Base-by-base conservation (phyloP, 495 filamentous ascomycete genomes). In the Collariella sp. region DNA sequence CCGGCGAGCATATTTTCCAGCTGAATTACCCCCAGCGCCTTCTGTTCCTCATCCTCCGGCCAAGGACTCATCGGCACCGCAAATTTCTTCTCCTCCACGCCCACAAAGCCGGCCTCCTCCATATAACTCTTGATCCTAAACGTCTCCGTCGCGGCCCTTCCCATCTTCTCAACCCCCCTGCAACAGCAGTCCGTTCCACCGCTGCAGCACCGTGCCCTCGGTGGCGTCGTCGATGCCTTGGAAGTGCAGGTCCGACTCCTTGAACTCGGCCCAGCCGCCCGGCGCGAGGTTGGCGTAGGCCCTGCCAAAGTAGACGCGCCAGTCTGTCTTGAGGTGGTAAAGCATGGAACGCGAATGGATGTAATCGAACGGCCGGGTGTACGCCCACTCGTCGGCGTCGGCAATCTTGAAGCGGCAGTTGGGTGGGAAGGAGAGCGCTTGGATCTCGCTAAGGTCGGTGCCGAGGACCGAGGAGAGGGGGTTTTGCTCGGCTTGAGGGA, bases 61-160 rank as follows among this genome's bases (percentile, higher is more conserved):
- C 80, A 83, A 6, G 77, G 67, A 18, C 76, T 76, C 33, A 78
- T 60, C 2, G 78, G 78, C 58, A 74, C 68, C 31, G 74, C 73
- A 48, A 75, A 77, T 23, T 54, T 56, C 40, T 67, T 61, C 39
- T 79, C 73, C 9, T 60, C 61, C 2, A 78, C 65, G 20, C 78
- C 68, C 13, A 68, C 59, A 50, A 79, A 79, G 3, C 75, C 74
- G 20, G 67, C 72, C 22, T 72, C 58, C 24, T 50, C 58, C 57
- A 70, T 45, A 54, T 58, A 65, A 16, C 56, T 54, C 33, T 67
- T 69, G 54, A 64, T 62, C 18, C 29, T 40, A 31, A 53, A 12
- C 10, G 41, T 18, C 54, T 58, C 15, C 29, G 40, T n/a, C 53
- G 56, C 18, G 53, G 40, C 53, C 40, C 63, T 56, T 10, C 68